phyloP scores from a whole-genome alignment of 2,329 filamentous ascomycete species.

The Raffaelea albimanens region DNA sequence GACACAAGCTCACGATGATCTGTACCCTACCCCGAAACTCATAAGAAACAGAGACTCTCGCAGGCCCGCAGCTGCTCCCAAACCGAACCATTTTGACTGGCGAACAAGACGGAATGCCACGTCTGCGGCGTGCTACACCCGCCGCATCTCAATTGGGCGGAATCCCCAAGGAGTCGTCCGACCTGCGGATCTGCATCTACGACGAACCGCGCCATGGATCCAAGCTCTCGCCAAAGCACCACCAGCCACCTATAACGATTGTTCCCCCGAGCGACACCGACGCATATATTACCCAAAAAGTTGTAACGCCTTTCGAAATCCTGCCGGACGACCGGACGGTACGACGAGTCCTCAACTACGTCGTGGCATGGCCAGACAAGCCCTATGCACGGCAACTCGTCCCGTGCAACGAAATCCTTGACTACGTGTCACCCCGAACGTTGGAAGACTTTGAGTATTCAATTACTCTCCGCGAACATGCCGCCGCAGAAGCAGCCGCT shows the following conservation, averaged over 20 bases:
- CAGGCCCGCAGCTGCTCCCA: no score
- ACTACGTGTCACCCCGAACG: constrained; percentile 48
- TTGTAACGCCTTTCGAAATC: constrained; percentile 30
- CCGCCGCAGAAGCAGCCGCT: constrained; percentile 10
- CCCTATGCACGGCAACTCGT: constrained; percentile 36
- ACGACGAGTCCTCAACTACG: constrained; percentile 38
- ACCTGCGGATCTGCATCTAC: constrained; percentile 22
- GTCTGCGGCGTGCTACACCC: neutral
- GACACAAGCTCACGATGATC: no score
- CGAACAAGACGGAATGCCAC: neutral
- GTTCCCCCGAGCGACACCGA: constrained; percentile 40
- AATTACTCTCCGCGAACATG: constrained; percentile 24
- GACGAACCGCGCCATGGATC: constrained; percentile 26
- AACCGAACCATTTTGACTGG: no score
- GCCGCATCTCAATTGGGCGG: neutral
- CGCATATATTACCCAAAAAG: constrained; percentile 47
- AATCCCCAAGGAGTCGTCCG: neutral
- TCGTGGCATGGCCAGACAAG: constrained; percentile 44
- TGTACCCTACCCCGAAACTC: no score
- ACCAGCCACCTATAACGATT: constrained; percentile 36
- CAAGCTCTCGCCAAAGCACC: constrained; percentile 30
- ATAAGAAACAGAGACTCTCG: no score
- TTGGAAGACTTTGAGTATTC: constrained; percentile 49
- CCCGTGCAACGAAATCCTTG: constrained; percentile 35
- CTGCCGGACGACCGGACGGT: constrained; percentile 15